Base-by-base conservation (phyloP, 495 filamentous ascomycete genomes). In the Polyplosphaeria fusca region DNA sequence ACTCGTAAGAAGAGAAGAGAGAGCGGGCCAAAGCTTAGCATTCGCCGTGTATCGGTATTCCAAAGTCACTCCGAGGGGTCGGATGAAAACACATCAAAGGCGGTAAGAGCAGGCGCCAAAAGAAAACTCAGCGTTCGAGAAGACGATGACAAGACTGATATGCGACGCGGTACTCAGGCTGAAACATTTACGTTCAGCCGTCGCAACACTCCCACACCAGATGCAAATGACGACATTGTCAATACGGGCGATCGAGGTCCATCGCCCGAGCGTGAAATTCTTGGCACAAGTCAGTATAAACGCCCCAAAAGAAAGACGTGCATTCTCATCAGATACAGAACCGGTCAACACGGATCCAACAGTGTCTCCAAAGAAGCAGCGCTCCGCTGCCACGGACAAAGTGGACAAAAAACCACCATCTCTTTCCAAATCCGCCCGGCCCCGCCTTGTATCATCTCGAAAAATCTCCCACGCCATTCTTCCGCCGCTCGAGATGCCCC, bases 101-200 rank as follows among this genome's bases (percentile, higher is more conserved):
- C 41, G 2, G 28, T 64, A 24, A 39, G 76, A 45, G 75, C 74
- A 16, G 81, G 79, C 13, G 76, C 80, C 2, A 87, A 87, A 67
- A 70, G 84, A 28, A 87, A 87, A 65, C 76, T 86, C 24, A 81
- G 73, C 55, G 73, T 73, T 35, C 64, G 76, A 4, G 79, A 85
- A 16, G 77, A 82, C 18, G 73, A 74, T 4, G 73, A 78, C 16
- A 68, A 74, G 41, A 51, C 46, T 41, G 56, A 67, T 27, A 57
- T 52, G 30, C n/a, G n/a, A n/a, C n/a, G n/a, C n/a, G 11, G 5
- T 13, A 42, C 5, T 18, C 69, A 71, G 20, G 39, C 52, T 28
- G 75, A 74, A 19, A 76, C 72, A 16, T 83, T 84, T 60, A 72
- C 78, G 49, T 84, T 79, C 61, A 71, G 65, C 48, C 61, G 69